Evolutionary conservation across 768 basidiomycete genomes (phyloP).

Genomic region (Gymnopilus dilepis): DNA sequence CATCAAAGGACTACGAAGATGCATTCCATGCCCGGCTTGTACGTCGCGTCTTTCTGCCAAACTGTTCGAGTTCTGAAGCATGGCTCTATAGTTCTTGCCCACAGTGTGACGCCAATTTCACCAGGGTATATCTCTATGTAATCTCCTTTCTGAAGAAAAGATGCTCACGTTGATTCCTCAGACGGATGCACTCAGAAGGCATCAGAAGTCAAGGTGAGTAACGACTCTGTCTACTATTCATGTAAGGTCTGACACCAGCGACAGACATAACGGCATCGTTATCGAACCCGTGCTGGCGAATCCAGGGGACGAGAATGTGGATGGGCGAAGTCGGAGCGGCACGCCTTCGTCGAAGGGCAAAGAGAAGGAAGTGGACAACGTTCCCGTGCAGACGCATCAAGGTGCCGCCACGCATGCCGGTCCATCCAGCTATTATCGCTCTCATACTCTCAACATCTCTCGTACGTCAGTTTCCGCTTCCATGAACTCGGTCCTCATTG

Average conservation of each 20-base stretch:
- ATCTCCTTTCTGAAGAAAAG: neutral
- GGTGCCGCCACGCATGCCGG: conserved; percentile 37
- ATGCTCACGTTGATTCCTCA: conserved; percentile 35
- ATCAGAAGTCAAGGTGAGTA: conserved; percentile 77
- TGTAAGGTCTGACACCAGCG: conserved; percentile 8
- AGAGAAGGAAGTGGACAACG: conserved; percentile 33
- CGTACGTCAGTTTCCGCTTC: conserved; percentile 34
- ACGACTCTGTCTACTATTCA: neutral
- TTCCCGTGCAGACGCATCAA: conserved; percentile 33
- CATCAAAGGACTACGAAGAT: conserved; percentile 82
- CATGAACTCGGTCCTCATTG: neutral
- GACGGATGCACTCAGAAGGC: conserved; percentile 83
- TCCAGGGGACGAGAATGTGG: conserved; percentile 37
- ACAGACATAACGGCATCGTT: conserved; percentile 70
- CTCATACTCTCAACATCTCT: conserved; percentile 56
- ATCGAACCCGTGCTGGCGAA: conserved; percentile 52
- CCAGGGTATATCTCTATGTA: conserved; percentile 57
- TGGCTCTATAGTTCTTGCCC: conserved; percentile 62
- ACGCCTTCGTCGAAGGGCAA: conserved; percentile 53
- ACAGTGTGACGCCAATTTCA: conserved; percentile 82
- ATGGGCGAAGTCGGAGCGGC: conserved; percentile 53
- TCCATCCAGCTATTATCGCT: conserved; percentile 68
- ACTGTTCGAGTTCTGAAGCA: conserved; percentile 8
- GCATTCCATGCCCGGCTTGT: conserved; percentile 80
- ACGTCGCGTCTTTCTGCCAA: conserved; percentile 31